Evolutionary conservation across 2,329 filamentous ascomycete genomes (phyloP).

Genomic region (Fusarium falciforme): DNA sequence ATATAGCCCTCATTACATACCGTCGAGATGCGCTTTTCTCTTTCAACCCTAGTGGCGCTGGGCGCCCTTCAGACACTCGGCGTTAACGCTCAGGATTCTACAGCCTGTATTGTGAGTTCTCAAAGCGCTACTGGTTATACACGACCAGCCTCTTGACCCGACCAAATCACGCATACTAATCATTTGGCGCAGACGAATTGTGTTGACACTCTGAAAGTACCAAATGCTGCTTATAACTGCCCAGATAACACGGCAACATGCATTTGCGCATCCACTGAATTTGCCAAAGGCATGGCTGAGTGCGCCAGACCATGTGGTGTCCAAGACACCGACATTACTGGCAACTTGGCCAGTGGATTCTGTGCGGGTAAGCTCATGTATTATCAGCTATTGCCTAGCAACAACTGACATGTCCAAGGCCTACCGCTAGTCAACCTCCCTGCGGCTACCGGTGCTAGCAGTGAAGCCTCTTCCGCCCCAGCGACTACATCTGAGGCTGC

Average conservation of each 20-base stretch:
- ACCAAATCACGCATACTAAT: slow-evolving; percentile 15
- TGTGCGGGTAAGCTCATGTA: slow-evolving; percentile 37
- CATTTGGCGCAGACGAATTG: slow-evolving; percentile 23
- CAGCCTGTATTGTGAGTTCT: slow-evolving; percentile 46
- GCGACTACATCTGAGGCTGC: slow-evolving; percentile 19
- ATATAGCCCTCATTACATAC: slow-evolving; percentile 1
- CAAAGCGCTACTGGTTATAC: background rate
- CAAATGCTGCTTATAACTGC: slow-evolving; percentile 37
- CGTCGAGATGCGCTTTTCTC: slow-evolving; percentile 44
- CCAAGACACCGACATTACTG: slow-evolving; percentile 33
- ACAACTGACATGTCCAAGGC: slow-evolving; percentile 25
- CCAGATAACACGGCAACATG: slow-evolving; percentile 49
- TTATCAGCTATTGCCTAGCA: background rate
- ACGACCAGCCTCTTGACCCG: background rate
- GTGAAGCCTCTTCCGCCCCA: slow-evolving; percentile 9
- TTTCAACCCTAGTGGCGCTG: slow-evolving; percentile 45
- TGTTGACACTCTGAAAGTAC: slow-evolving; percentile 12
- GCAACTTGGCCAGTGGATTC: slow-evolving; percentile 32
- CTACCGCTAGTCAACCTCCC: slow-evolving; percentile 20
- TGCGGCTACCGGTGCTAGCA: slow-evolving; percentile 8
- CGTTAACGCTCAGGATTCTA: slow-evolving; percentile 42
- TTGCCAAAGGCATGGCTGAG: slow-evolving; percentile 53
- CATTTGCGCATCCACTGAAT: slow-evolving; percentile 53
- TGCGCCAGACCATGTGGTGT: slow-evolving; percentile 50
- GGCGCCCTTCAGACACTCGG: slow-evolving; percentile 41